Base-by-base conservation (phyloP, 768 basidiomycete genomes). In the Macrocybe gigantea region DNA sequence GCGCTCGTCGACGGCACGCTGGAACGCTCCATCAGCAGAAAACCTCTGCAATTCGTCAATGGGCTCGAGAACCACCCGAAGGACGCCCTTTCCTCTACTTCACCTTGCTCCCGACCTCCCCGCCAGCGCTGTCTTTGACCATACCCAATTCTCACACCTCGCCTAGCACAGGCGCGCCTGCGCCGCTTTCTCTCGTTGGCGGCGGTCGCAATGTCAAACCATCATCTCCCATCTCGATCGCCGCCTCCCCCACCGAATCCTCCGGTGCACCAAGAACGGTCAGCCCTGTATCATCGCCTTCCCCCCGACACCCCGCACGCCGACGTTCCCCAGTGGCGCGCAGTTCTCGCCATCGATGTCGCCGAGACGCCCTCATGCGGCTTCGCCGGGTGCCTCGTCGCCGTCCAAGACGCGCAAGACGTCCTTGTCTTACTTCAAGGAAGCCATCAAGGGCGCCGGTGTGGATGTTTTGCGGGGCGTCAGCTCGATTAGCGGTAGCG, bases 401-500 rank as follows among this genome's bases (percentile, higher is more conserved):
- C 42, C 42, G 29, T 33, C 32, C 12, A 31, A 33, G 15, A 30
- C 50, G 10, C 53, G 50, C n/a, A 49, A 48, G 12, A 46, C 53
- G 6, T 55, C 56, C 7, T 47, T 57, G 39, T 55, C 53, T 5
- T 31, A 54, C 30, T 48, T 57, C 6, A 51, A 50, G 42, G 53
- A 52, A 32, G 56, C 51, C 2, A 49, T 57, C 38, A 55, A 51
- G 22, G 56, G 53, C 22, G 51, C 56, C 12, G 34, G 56, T 14
- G 47, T 41, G 13, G 56, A 55, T 22, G 42, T 57, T 42, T 45
- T 55, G 33, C 52, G 47, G 38, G 56, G 56, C 31, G 56, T 57
- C 5, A 57, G 44, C 9, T 53, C 49, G 0, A 50, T 57, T 44
- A 44, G 51, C 5, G 45, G 56, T n/a, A 46, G 51, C 2, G 41